phyloP scores from a whole-genome alignment of 768 basidiomycete species.

The Boletus vinaceobasis region DNA sequence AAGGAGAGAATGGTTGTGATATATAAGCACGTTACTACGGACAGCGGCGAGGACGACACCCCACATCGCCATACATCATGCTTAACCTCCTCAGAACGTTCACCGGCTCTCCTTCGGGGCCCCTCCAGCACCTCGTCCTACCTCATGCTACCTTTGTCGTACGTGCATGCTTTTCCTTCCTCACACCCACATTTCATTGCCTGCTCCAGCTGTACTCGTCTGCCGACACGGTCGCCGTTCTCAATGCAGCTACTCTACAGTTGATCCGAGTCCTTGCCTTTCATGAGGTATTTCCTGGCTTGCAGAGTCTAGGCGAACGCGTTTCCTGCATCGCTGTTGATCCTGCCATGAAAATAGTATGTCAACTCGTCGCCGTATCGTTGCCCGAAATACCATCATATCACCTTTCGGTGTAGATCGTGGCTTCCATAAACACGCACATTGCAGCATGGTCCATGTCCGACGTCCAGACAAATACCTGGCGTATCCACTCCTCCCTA shows the following conservation, averaged over 20 bases:
- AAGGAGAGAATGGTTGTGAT: background rate
- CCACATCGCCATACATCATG: slow-evolving; percentile 31
- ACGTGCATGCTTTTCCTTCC: slow-evolving; percentile 25
- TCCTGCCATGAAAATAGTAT: slow-evolving; percentile 75
- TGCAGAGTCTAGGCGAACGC: slow-evolving; percentile 37
- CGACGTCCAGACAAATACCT: slow-evolving; percentile 56
- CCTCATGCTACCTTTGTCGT: slow-evolving; percentile 59
- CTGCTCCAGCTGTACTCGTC: slow-evolving; percentile 63
- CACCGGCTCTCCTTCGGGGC: slow-evolving; percentile 50
- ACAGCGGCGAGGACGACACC: background rate
- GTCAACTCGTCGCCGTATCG: slow-evolving; percentile 28
- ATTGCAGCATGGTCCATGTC: slow-evolving; percentile 81
- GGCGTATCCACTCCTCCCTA: slow-evolving; percentile 82
- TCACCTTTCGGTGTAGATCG: slow-evolving; percentile 48
- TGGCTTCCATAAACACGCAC: slow-evolving; percentile 63
- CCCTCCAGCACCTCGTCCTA: slow-evolving; percentile 56
- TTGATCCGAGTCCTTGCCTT: slow-evolving; percentile 73
- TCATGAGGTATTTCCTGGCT: slow-evolving; percentile 76
- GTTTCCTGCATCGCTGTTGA: slow-evolving; percentile 70
- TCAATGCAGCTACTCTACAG: slow-evolving; percentile 63
- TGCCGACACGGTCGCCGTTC: slow-evolving; percentile 63
- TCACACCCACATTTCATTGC: background rate
- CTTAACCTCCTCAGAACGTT: slow-evolving; percentile 46
- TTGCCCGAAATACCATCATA: slow-evolving; percentile 3
- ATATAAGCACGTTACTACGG: slow-evolving; percentile 10